Percentiles rank a stretch among this genome's conserved stretches.
Conservation (phyloP, 495 filamentous ascomycete genomes). For the Aspergillus conjunctus region DNA sequence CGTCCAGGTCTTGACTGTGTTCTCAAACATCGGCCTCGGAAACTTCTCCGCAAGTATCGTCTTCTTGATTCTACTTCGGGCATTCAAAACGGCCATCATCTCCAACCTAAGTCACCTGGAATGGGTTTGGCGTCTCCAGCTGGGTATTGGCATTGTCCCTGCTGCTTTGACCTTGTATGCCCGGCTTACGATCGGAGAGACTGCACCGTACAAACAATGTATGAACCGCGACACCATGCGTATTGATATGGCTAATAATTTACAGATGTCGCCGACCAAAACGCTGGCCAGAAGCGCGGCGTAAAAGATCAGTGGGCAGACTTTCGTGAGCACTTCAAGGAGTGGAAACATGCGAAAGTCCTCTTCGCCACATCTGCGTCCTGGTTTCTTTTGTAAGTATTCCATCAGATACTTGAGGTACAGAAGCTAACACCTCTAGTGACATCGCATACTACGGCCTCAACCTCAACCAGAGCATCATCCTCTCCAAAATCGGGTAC, state of each 20-base stretch:
- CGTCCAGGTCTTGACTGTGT: not conserved
- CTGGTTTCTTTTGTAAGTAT: conserved; percentile 29
- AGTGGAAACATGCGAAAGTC: conserved; percentile 27
- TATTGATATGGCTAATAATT: not conserved
- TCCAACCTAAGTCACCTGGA: not conserved
- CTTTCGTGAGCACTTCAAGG: conserved; percentile 27
- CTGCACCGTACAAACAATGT: conserved; percentile 1
- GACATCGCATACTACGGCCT: conserved; percentile 4
- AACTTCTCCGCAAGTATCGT: conserved; percentile 3
- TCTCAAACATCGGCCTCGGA: not conserved
- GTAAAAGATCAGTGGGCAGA: conserved; percentile 11
- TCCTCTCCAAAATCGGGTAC: not conserved
- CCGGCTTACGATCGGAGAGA: not conserved
- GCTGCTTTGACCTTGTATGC: conserved; percentile 1
- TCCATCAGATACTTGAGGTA: not conserved
- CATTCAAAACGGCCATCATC: not conserved
- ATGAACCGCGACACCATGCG: not conserved
- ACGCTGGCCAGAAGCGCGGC: conserved; percentile 3
- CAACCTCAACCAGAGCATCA: conserved; percentile 5
- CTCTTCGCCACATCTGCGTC: conserved; percentile 28
- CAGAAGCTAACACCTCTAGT: not conserved
- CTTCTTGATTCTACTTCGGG: not conserved
- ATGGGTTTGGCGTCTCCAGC: conserved; percentile 5
- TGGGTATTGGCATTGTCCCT: not conserved
- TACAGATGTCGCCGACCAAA: not conserved